These are phyloP conservation scores for Geranomyces michiganensis DNA, from an alignment of 192 early-diverging fungal genomes.

Conservation along the genomic window DNA sequence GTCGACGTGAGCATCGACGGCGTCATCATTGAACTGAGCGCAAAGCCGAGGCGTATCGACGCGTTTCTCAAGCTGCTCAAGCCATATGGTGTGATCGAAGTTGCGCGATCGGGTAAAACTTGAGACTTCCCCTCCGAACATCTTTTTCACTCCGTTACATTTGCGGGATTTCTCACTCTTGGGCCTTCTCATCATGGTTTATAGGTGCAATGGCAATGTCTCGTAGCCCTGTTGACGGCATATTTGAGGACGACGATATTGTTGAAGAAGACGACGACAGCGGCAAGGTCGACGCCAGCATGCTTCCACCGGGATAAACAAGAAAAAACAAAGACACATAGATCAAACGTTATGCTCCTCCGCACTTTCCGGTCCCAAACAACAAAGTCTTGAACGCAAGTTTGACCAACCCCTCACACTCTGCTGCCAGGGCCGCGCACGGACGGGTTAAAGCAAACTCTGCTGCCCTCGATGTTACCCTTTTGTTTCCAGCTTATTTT, in stretches of 20 bases:
- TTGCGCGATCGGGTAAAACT: slow-evolving; percentile 76
- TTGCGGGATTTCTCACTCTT: not conserved
- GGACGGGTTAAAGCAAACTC: too few relatives aligned
- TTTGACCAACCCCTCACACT: too few relatives aligned
- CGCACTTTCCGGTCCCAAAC: too few relatives aligned
- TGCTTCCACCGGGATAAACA: slow-evolving; percentile 88
- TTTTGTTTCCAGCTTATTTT: too few relatives aligned
- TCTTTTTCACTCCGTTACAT: not conserved
- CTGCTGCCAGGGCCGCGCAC: too few relatives aligned
- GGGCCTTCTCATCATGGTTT: not conserved
- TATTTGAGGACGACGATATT: slow-evolving; percentile 55
- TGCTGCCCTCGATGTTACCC: too few relatives aligned
- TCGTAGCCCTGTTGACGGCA: slow-evolving; percentile 78
- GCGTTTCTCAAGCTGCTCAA: slow-evolving; percentile 90
- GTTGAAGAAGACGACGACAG: slow-evolving; percentile 62
- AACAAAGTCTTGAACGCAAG: too few relatives aligned
- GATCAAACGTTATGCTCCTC: too few relatives aligned
- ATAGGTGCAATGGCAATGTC: slow-evolving; percentile 95
- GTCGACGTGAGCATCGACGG: slow-evolving; percentile 86
- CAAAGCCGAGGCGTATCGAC: slow-evolving; percentile 85
- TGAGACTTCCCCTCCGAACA: not conserved
- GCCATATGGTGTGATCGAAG: slow-evolving; percentile 95
- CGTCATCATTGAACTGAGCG: slow-evolving; percentile 83
- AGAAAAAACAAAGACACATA: too few relatives aligned
- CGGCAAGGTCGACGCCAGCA: slow-evolving; percentile 79